Conservation (phyloP, 257 asterid species). For the Coffea canephora region DNA sequence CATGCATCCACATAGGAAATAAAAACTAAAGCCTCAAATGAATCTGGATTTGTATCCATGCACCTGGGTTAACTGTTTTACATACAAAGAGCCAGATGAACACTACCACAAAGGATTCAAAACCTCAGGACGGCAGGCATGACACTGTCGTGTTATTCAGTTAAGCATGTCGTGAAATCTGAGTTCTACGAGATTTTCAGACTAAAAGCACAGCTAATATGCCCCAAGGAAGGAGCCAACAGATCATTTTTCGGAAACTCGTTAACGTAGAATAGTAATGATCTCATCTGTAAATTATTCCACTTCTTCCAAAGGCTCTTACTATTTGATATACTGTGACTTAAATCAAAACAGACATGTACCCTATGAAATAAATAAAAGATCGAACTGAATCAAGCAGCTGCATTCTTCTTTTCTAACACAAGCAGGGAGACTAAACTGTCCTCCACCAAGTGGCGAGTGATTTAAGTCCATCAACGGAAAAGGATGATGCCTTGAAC, state of each 20-base stretch:
- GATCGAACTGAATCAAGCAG: background rate
- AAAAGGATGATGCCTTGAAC: background rate
- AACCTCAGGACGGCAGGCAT: background rate
- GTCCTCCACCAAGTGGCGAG: background rate
- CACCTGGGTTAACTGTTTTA: constrained; percentile 4
- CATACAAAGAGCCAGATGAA: background rate
- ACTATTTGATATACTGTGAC: background rate
- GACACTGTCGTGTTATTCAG: background rate
- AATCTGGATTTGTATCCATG: background rate
- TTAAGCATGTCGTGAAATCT: background rate
- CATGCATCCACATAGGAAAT: background rate
- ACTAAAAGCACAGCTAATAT: background rate
- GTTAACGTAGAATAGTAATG: background rate
- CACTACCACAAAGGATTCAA: background rate
- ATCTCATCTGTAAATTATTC: background rate
- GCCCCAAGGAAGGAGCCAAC: background rate
- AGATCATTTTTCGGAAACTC: background rate
- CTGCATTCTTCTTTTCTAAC: constrained; percentile 4
- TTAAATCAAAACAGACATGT: background rate
- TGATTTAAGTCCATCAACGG: background rate
- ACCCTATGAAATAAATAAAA: background rate
- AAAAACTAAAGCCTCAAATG: constrained; percentile 2
- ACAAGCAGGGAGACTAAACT: background rate
- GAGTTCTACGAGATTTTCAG: background rate
- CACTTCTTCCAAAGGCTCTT: constrained; percentile 1